Percentiles rank a stretch among this genome's conserved stretches.
Conservation (phyloP, 805 yeast species). For the Schwanniomyces pseudopolymorphus region DNA sequence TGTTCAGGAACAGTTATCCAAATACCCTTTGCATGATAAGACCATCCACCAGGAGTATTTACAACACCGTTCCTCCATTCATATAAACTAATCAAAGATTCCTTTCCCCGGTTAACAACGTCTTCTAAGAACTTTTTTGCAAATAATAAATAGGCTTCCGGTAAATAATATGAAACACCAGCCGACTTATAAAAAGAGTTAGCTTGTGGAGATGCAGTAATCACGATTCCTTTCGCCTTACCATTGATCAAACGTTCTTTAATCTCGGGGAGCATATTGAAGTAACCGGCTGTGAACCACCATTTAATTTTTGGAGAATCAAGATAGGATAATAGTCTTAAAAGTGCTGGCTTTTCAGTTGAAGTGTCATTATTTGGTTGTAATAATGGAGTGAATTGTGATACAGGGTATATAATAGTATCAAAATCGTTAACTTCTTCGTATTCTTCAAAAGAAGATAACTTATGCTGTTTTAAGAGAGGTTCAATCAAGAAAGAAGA, state of each 20-base stretch:
- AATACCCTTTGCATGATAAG: slow-evolving; percentile 95
- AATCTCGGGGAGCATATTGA: slow-evolving; percentile 82
- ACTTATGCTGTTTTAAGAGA: slow-evolving; percentile 48
- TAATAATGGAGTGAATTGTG: slow-evolving; percentile 86
- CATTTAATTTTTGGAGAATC: slow-evolving; percentile 60
- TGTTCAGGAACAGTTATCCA: slow-evolving; percentile 72
- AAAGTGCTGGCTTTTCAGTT: slow-evolving; percentile 76
- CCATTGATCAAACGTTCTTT: slow-evolving; percentile 57
- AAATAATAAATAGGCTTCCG: slow-evolving; percentile 80
- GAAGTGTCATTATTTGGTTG: slow-evolving; percentile 57
- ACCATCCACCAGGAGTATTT: slow-evolving; percentile 85
- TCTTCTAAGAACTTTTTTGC: slow-evolving; percentile 66
- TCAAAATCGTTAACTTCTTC: slow-evolving; percentile 36
- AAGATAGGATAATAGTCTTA: slow-evolving; percentile 57
- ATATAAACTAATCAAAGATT: slow-evolving; percentile 49
- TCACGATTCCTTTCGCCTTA: slow-evolving; percentile 63
- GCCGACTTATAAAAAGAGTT: slow-evolving; percentile 86
- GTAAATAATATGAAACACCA: slow-evolving; percentile 79
- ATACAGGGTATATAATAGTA: slow-evolving; percentile 84
- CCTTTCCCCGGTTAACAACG: slow-evolving; percentile 42
- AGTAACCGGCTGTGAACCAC: slow-evolving; percentile 95
- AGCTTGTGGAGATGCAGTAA: slow-evolving; percentile 92
- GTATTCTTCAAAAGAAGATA: slow-evolving; percentile 29
- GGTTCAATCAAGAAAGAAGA: slow-evolving; percentile 59
- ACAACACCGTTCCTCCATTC: slow-evolving; percentile 92